Percentiles rank a stretch among this genome's conserved stretches.
Evolutionary conservation across 2,329 filamentous ascomycete species (phyloP).

Genomic region (Penicillium sp.): DNA sequence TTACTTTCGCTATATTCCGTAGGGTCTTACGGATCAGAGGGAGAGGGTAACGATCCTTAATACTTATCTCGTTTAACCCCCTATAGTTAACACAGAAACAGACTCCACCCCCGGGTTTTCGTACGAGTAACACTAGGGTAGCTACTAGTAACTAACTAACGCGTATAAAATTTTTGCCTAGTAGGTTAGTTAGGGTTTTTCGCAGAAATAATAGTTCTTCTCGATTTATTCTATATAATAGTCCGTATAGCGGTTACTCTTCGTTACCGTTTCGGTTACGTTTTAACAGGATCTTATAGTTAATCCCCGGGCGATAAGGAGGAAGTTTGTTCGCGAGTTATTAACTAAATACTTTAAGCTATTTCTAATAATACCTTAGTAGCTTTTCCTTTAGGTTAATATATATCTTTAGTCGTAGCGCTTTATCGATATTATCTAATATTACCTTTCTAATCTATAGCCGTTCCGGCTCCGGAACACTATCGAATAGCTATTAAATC

Average conservation of each 20-base stretch:
- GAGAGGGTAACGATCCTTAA: conserved; percentile 7
- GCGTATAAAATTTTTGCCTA: neutral
- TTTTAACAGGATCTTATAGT: neutral
- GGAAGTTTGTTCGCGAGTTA: neutral
- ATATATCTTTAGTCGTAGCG: neutral
- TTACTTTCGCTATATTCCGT: conserved; percentile 1
- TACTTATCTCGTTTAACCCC: conserved; percentile 1
- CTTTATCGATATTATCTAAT: too few species aligned
- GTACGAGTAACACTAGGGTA: conserved; percentile 1
- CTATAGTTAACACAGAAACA: conserved; percentile 4
- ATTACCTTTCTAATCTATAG: too few species aligned
- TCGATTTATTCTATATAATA: neutral
- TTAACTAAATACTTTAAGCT: neutral
- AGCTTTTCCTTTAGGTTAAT: neutral
- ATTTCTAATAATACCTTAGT: neutral
- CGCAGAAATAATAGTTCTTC: neutral
- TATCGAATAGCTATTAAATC: too few species aligned
- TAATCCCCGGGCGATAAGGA: neutral
- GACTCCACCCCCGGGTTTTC: neutral
- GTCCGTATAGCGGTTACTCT: neutral
- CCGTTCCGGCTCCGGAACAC: too few species aligned
- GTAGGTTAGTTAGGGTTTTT: neutral
- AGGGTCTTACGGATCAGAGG: conserved; percentile 3
- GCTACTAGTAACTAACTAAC: neutral
- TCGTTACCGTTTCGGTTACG: neutral